Conservation (phyloP, 495 filamentous ascomycete species). For the Aspergillus wentii region DNA sequence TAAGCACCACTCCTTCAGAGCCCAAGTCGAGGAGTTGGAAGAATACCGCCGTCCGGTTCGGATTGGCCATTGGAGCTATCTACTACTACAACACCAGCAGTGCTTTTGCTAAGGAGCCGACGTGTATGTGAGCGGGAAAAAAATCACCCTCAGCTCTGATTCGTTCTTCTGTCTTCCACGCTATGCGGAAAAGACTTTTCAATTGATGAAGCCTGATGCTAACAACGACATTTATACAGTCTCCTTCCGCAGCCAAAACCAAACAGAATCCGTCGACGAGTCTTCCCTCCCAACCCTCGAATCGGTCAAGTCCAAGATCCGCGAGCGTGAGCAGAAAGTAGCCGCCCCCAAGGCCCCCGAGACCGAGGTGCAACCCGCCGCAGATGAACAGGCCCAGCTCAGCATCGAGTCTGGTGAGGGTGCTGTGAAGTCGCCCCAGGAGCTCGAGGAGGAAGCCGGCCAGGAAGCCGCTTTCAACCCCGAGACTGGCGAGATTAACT, state of each 20-base stretch:
- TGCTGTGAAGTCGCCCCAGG: slow-evolving; percentile 35
- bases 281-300: slow-evolving; percentile 37
- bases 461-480: slow-evolving; percentile 93
- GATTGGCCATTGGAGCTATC: slow-evolving; percentile 67
- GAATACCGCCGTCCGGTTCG: slow-evolving; percentile 66
- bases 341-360: slow-evolving; percentile 6
- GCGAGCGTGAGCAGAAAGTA: slow-evolving; percentile 16
- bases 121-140: slow-evolving; percentile 69
- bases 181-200: neutral
- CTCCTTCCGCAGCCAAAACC: slow-evolving; percentile 24
- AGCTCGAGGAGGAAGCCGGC: slow-evolving; percentile 72
- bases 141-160: slow-evolving; percentile 2
- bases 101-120: slow-evolving; percentile 77
- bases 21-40: slow-evolving; percentile 77
- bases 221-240: too few relatives aligned
- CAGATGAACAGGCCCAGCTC: slow-evolving; percentile 9
- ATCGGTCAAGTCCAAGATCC: slow-evolving; percentile 39
- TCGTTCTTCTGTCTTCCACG: neutral
- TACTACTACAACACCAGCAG: slow-evolving; percentile 93
- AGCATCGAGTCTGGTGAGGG: slow-evolving; percentile 1
- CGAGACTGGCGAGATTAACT: slow-evolving; percentile 99
- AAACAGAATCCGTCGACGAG: slow-evolving; percentile 21
- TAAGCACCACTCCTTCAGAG: slow-evolving; percentile 61
- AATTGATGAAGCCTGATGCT: too few relatives aligned
- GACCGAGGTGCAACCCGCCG: slow-evolving; percentile 6